Base-by-base conservation (phyloP, 2,329 filamentous ascomycete species). In the Chalaropsis thielavioides region DNA sequence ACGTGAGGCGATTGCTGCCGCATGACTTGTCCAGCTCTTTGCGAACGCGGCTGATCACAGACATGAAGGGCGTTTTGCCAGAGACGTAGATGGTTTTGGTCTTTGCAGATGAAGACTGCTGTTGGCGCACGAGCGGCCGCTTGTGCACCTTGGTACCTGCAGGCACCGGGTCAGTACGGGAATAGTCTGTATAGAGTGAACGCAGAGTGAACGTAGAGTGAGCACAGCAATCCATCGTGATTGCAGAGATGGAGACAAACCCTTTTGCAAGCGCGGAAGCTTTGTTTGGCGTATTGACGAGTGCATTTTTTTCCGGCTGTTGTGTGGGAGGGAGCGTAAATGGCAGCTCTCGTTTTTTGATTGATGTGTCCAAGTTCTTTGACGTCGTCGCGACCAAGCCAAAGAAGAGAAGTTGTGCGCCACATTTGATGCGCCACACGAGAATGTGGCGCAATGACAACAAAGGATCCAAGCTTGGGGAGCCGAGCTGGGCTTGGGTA, bases 51-150 rank as follows among this genome's bases (percentile, higher is more conserved):
- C 83, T 84, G 13, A 89, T 79, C 3, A 83, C 78, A 11, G 86
- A 82, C 74, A 89, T 82, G 76, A 89, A 88, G 6, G 85, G 84
- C 0, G 86, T 84, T 44, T 77, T 77, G 49, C 81, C 75, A 44
- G 83, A 84, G 66, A 91, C 78, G 75, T 90, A 89, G 73, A 91
- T 78, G 67, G 81, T 72, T 58, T 73, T 75, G 7, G 75, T 71
- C 62, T 76, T 77, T 60, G 77, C 76, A 22, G 78, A 76, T 15
- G 73, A 71, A n/a, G 77, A 75, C 11, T 73, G 71, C 63, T 76
- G 76, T 6, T 70, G 74, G 68, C 76, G 72, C 68, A 73, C 71
- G 51, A 80, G 72, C 3, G 80, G 78, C 8, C 80, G 78, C 70
- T 81, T 81, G 62, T 77, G 77, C 68, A 83, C 70, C 61, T 74